Percentiles rank a stretch among this genome's conserved stretches.
These are phyloP conservation scores for Neurospora tetrasperma DNA, from an alignment of 495 filamentous ascomycete species.

Conservation along the genomic window DNA sequence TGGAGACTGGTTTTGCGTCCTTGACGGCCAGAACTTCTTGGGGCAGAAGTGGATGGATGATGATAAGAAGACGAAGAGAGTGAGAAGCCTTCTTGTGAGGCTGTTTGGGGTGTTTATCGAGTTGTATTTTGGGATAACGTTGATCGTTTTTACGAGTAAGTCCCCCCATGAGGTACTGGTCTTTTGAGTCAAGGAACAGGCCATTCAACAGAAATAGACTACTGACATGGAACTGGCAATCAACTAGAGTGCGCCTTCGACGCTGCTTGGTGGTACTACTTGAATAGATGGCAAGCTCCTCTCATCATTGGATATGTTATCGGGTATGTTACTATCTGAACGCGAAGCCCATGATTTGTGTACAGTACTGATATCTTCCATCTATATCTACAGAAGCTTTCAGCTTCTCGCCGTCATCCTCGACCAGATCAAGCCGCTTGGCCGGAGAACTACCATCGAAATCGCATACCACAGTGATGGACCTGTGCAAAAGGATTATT, in stretches of 20 bases:
- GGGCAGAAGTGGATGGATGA: no score
- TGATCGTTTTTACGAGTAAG: conserved; percentile 2
- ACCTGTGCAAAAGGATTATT: neutral
- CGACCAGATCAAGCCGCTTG: neutral
- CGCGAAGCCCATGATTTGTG: neutral
- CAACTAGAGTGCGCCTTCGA: neutral
- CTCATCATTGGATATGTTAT: neutral
- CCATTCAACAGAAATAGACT: neutral
- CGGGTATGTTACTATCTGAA: neutral
- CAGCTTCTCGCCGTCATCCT: neutral
- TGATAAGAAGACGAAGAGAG: neutral
- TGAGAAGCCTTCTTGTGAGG: neutral
- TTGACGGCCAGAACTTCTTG: neutral
- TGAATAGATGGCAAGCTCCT: neutral
- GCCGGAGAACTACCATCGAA: neutral
- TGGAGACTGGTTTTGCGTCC: conserved; percentile 4
- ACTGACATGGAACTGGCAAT: neutral
- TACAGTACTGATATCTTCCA: neutral
- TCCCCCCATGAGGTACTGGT: neutral
- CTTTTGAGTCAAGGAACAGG: neutral
- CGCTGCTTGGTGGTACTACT: neutral
- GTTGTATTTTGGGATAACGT: conserved; percentile 3
- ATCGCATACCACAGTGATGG: neutral
- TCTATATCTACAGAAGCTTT: neutral
- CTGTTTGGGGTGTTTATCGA: neutral